Evolutionary conservation across 2,329 filamentous ascomycete species (phyloP).

Genomic region (Beauveria brongniartii): DNA sequence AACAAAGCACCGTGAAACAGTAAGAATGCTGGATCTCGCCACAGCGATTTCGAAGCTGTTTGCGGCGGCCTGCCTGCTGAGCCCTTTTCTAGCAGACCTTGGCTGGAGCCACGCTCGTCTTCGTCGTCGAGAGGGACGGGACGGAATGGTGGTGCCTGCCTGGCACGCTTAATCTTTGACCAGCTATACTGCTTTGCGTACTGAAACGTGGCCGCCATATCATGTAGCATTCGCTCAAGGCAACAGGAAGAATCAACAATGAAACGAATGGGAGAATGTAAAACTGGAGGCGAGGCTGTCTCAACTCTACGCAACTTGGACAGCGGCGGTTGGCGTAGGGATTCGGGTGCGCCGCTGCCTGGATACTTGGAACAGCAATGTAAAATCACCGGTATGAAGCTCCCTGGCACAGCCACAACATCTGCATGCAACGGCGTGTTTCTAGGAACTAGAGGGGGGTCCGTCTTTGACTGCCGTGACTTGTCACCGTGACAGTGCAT

Average conservation of each 20-base stretch:
- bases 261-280: neutral
- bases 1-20: neutral
- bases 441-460: neutral
- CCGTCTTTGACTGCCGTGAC: neutral
- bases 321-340: neutral
- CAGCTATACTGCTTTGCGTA: conserved; percentile 6
- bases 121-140: neutral
- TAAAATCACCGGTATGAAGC: neutral
- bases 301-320: neutral
- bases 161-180: conserved; percentile 2
- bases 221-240: neutral
- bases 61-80: neutral
- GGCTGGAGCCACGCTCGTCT: neutral
- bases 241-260: neutral
- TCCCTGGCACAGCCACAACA: neutral
- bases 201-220: conserved; percentile 5
- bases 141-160: neutral
- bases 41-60: neutral
- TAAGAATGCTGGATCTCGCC: neutral
- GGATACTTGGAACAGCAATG: neutral
- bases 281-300: neutral
- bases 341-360: neutral
- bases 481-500: conserved; percentile 7
- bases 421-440: neutral
- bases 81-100: conserved; percentile 1